A percentile compares a stretch with the other conserved stretches of the same genome.
These are phyloP conservation scores for Simmondsia chinensis DNA, from an alignment of 148 eudicot genomes.

Conservation along the genomic window DNA sequence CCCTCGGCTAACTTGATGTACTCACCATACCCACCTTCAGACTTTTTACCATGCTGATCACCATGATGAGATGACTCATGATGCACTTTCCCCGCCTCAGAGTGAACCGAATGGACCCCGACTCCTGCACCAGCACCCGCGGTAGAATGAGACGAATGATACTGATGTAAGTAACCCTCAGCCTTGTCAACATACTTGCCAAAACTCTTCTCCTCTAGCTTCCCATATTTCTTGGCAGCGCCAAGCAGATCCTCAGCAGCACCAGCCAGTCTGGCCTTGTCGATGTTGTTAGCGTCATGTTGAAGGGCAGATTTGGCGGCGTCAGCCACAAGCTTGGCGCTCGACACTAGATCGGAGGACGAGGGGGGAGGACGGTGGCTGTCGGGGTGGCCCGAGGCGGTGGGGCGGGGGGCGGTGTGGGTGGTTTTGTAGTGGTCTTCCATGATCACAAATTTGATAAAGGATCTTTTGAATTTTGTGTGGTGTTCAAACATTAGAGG, in stretches of 20 bases:
- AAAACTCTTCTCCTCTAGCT: constrained; percentile 28
- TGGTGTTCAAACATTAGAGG: too few species aligned
- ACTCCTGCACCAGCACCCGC: too few species aligned
- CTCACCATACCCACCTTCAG: constrained; percentile 13
- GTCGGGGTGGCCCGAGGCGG: too few species aligned
- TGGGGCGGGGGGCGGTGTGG: too few species aligned
- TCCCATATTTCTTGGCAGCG: constrained; percentile 35
- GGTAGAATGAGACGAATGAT: constrained; percentile 15
- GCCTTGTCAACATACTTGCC: constrained; percentile 33
- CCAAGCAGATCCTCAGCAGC: constrained; percentile 25
- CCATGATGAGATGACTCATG: too few species aligned
- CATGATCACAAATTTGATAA: too few species aligned
- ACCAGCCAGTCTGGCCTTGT: constrained; percentile 36
- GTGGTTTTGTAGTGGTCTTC: too few species aligned
- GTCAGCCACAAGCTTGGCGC: constrained; percentile 41
- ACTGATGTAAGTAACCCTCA: constrained; percentile 24
- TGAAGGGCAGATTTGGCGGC: constrained; percentile 35
- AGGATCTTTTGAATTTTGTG: too few species aligned
- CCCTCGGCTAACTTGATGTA: constrained; percentile 15
- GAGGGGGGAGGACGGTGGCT: constrained; percentile 4
- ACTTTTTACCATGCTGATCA: too few species aligned
- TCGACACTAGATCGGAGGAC: constrained; percentile 25
- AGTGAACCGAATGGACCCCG: too few species aligned
- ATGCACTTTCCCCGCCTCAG: too few species aligned
- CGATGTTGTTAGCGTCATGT: constrained; percentile 22